Conservation (phyloP, 495 filamentous ascomycete genomes). For the Aspergillus indologenus region DNA sequence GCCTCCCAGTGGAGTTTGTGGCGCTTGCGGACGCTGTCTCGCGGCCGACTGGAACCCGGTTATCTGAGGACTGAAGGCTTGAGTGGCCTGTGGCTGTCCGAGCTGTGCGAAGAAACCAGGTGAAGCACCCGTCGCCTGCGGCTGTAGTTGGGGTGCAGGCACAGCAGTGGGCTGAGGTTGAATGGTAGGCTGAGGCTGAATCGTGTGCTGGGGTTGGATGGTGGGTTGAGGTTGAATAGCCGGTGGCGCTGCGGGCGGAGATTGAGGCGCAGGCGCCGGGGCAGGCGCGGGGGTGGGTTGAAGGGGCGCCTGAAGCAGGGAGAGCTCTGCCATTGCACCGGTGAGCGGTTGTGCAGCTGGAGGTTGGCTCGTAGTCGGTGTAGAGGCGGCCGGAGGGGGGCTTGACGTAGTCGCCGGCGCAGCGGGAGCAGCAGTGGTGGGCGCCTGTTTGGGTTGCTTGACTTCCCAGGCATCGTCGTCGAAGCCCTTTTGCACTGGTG, state of each 20-base stretch:
- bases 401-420: conserved; percentile 28
- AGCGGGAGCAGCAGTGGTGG: conserved; percentile 29
- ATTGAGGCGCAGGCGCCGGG: conserved; percentile 18
- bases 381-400: conserved; percentile 31
- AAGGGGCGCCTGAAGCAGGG: conserved; percentile 69
- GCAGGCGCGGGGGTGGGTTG: conserved; percentile 63
- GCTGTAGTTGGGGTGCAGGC: conserved; percentile 48
- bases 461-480: conserved; percentile 98
- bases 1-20: conserved; percentile 53
- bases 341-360: conserved; percentile 54
- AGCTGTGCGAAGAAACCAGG: conserved; percentile 52
- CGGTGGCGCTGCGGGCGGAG: conserved; percentile 21
- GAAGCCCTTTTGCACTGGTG: conserved; percentile 62
- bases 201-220: conserved; percentile 42
- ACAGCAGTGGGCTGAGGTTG: conserved; percentile 49
- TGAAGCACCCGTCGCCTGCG: conserved; percentile 49
- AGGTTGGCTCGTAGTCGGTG: conserved; percentile 39
- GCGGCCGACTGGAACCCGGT: conserved; percentile 50
- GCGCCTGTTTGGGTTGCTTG: conserved; percentile 74
- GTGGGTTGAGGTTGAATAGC: conserved; percentile 42
- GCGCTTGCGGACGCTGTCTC: conserved; percentile 72
- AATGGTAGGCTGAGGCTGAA: conserved; percentile 49
- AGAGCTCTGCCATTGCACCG: conserved; percentile 75
- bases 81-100: conserved; percentile 29
- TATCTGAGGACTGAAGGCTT: conserved; percentile 37